Conservation (phyloP, 371 early-diverging fungal species). For the Smittium mucronatum region DNA sequence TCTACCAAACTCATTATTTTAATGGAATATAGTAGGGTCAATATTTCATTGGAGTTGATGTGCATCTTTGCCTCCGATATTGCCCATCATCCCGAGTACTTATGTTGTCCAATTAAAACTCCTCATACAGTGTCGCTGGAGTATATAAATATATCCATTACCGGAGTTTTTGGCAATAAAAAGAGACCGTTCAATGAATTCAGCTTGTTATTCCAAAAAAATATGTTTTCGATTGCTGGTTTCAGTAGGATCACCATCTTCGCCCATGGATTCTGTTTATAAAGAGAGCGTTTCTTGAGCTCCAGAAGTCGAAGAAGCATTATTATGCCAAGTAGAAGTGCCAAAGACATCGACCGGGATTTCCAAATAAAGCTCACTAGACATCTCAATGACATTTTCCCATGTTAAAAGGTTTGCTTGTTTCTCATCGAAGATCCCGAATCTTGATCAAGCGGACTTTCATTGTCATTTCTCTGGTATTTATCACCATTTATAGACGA, state of each 20-base stretch:
- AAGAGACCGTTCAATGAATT: background rate
- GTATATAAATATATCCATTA: background rate
- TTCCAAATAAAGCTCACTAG: constrained; percentile 15
- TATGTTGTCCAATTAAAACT: background rate
- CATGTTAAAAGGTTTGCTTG: background rate
- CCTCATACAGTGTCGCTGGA: background rate
- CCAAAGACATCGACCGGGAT: constrained; percentile 7
- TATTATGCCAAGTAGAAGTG: background rate
- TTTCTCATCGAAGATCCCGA: background rate
- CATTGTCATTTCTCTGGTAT: constrained; percentile 14
- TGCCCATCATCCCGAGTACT: background rate
- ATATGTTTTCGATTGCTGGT: background rate
- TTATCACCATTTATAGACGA: constrained; percentile 30
- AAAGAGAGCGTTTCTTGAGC: background rate
- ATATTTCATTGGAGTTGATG: background rate
- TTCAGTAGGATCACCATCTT: background rate
- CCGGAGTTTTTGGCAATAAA: background rate
- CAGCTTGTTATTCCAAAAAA: background rate
- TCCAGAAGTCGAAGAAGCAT: background rate
- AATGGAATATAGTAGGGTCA: background rate
- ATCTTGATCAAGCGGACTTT: background rate
- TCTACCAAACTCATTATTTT: background rate
- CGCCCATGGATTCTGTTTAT: background rate
- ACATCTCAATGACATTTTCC: constrained; percentile 2
- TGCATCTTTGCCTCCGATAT: background rate